A percentile compares a stretch with the other conserved stretches of the same genome.
Conservation (phyloP, 768 basidiomycete species). For the Kwoniella dejecticola region DNA sequence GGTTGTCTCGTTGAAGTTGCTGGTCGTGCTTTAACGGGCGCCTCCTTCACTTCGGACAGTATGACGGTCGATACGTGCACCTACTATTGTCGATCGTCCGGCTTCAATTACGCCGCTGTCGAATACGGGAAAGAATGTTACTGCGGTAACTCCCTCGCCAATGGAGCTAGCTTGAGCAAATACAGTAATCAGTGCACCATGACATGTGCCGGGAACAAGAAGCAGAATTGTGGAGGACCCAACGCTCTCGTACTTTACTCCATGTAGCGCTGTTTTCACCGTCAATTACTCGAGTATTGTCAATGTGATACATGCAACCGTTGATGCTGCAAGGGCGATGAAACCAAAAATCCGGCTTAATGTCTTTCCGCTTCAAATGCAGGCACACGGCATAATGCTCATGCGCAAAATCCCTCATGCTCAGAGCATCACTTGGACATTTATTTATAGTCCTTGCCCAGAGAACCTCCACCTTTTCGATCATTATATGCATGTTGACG, state of each 20-base stretch:
- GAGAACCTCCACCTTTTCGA: neutral
- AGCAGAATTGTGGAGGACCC: slow-evolving; percentile 28
- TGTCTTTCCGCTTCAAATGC: too few species aligned
- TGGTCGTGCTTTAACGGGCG: slow-evolving; percentile 25
- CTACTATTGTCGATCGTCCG: slow-evolving; percentile 17
- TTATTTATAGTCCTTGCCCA: neutral
- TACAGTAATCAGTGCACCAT: slow-evolving; percentile 31
- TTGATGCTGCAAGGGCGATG: too few species aligned
- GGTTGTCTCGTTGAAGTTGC: slow-evolving; percentile 27
- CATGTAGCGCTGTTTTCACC: neutral
- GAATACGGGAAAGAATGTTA: slow-evolving; percentile 40
- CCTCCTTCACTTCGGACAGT: slow-evolving; percentile 12
- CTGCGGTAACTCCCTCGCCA: slow-evolving; percentile 33
- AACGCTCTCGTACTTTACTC: slow-evolving; percentile 23
- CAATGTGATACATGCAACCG: too few species aligned
- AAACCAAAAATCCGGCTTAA: too few species aligned
- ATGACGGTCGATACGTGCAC: slow-evolving; percentile 35
- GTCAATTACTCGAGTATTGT: too few species aligned
- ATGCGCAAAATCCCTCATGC: too few species aligned
- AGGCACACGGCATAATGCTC: too few species aligned
- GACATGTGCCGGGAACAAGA: slow-evolving; percentile 36
- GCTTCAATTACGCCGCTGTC: slow-evolving; percentile 28
- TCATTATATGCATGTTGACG: neutral
- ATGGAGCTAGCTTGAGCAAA: slow-evolving; percentile 29
- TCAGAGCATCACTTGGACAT: too few species aligned